phyloP scores from a whole-genome alignment of 1,139 yeast genomes.

The Saccharomyces pastorianus region DNA sequence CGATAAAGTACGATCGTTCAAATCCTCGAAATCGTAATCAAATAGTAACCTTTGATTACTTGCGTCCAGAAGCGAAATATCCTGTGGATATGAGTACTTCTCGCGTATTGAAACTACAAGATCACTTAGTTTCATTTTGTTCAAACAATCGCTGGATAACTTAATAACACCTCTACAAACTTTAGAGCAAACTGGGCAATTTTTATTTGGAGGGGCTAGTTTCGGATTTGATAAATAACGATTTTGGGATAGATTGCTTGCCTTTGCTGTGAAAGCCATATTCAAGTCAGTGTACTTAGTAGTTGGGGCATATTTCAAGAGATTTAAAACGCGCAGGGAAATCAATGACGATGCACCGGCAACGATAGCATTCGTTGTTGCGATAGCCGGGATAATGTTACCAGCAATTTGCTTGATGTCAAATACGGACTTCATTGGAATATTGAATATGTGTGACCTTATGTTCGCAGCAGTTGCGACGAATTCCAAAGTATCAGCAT shows the following conservation, averaged over 20 bases:
- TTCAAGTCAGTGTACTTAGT: slow-evolving; percentile 30
- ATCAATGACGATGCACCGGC: slow-evolving; percentile 81
- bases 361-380: slow-evolving; percentile 92
- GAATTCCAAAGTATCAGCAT: slow-evolving; percentile 79
- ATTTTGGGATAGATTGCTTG: slow-evolving; percentile 39
- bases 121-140: slow-evolving; percentile 33
- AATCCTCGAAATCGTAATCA: slow-evolving; percentile 86
- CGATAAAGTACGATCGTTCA: slow-evolving; percentile 41
- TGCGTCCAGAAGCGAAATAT: slow-evolving; percentile 55
- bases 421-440: slow-evolving; percentile 69
- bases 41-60: slow-evolving; percentile 58
- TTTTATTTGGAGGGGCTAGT: slow-evolving; percentile 52
- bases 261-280: slow-evolving; percentile 59
- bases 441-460: slow-evolving; percentile 64
- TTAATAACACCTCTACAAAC: slow-evolving; percentile 45
- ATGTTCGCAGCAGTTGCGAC: slow-evolving; percentile 85
- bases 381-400: slow-evolving; percentile 95
- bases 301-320: slow-evolving; percentile 19
- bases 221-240: slow-evolving; percentile 60
- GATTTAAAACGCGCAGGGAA: slow-evolving; percentile 48
- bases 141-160: slow-evolving; percentile 26
- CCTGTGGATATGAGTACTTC: slow-evolving; percentile 55
- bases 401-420: slow-evolving; percentile 94
- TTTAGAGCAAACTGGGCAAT: slow-evolving; percentile 64
- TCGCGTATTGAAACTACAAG: slow-evolving; percentile 40